phyloP scores from a whole-genome alignment of 2,329 filamentous ascomycete genomes.

The Rachicladosporium sp. region DNA sequence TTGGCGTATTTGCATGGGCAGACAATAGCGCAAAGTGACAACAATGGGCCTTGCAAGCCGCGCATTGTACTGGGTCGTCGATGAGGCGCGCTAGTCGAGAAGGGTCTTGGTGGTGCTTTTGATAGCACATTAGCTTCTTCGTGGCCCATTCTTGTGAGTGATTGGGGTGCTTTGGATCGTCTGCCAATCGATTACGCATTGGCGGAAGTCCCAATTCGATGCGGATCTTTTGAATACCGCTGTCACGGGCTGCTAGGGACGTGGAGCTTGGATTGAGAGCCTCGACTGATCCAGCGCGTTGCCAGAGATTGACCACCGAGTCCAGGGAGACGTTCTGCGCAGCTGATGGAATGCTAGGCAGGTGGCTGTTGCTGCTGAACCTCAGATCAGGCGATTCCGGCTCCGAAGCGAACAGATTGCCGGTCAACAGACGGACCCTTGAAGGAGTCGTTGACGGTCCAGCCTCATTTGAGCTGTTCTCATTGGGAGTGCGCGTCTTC shows the following conservation, averaged over 20 bases:
- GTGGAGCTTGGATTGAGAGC: too few relatives aligned
- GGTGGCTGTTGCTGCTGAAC: too few relatives aligned
- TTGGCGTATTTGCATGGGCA: constrained; percentile 2
- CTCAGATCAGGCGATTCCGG: too few relatives aligned
- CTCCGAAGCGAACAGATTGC: neutral
- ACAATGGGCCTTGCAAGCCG: constrained; percentile 8
- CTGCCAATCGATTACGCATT: constrained; percentile 3
- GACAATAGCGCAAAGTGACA: constrained; percentile 5
- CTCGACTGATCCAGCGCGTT: too few relatives aligned
- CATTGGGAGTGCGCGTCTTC: too few relatives aligned
- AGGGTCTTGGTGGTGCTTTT: constrained; percentile 4
- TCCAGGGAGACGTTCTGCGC: too few relatives aligned
- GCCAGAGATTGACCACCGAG: too few relatives aligned
- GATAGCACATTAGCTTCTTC: constrained; percentile 10
- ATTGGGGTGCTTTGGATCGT: constrained; percentile 7
- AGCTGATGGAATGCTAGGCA: too few relatives aligned
- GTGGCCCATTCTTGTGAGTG: constrained; percentile 10
- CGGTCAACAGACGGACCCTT: neutral
- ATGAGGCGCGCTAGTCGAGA: constrained; percentile 1
- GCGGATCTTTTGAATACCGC: constrained; percentile 2
- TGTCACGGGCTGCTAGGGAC: too few relatives aligned
- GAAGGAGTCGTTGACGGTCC: neutral
- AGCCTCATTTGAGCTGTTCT: too few relatives aligned
- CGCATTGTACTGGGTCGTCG: constrained; percentile 7
- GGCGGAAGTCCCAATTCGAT: constrained; percentile 5